These are phyloP conservation scores for Jasminum sambac DNA, from an alignment of 257 asterid genomes.

Conservation along the genomic window DNA sequence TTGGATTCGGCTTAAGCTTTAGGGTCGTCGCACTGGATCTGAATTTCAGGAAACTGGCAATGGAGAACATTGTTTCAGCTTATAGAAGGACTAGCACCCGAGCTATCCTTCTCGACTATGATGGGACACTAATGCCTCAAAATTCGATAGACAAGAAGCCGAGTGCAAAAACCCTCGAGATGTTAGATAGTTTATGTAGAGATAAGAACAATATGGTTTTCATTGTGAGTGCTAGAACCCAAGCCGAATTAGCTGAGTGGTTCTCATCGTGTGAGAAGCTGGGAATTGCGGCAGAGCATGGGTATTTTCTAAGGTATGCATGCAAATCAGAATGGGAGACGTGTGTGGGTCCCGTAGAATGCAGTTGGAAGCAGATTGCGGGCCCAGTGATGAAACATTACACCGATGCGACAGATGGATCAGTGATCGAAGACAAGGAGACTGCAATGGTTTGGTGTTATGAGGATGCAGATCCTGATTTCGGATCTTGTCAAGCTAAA, in stretches of 20 bases:
- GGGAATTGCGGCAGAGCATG: conserved; percentile 92
- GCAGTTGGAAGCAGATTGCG: conserved; percentile 88
- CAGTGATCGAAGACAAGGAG: conserved; percentile 72
- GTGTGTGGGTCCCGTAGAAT: conserved; percentile 59
- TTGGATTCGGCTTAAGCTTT: conserved; percentile 82
- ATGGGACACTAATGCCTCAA: conserved; percentile 90
- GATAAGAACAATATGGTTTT: conserved; percentile 73
- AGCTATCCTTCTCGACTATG: conserved; percentile 78
- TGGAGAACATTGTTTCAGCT: conserved; percentile 91
- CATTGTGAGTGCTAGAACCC: conserved; percentile 64
- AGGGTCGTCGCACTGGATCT: conserved; percentile 86
- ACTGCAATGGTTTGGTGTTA: conserved; percentile 87
- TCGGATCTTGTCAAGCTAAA: conserved; percentile 92
- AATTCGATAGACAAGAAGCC: conserved; percentile 81
- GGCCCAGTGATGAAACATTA: conserved; percentile 88
- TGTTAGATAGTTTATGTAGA: conserved; percentile 56
- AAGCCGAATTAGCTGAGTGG: conserved; percentile 59
- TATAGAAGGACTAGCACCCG: conserved; percentile 66
- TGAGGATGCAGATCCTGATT: conserved; percentile 93
- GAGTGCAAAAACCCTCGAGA: conserved; percentile 62
- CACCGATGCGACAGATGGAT: conserved; percentile 88
- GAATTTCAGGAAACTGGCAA: conserved; percentile 69
- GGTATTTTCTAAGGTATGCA: conserved; percentile 65
- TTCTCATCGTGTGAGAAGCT: conserved; percentile 70
- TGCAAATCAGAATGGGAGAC: conserved; percentile 67